These are phyloP conservation scores for Colletotrichum abscissum DNA, from an alignment of 2,329 filamentous ascomycete species.

Conservation along the genomic window DNA sequence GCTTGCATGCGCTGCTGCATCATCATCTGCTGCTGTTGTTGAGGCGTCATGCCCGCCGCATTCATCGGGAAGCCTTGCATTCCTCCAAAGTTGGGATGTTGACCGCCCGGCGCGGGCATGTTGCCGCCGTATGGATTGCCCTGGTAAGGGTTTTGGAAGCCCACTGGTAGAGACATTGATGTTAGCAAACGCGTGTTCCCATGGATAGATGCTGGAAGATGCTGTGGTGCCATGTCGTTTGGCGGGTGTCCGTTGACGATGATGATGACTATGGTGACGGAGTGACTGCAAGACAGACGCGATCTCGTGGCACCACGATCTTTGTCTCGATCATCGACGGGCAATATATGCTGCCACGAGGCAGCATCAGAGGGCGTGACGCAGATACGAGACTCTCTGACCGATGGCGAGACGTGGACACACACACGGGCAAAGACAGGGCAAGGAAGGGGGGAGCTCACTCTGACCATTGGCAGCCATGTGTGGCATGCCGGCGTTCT, in stretches of 20 bases:
- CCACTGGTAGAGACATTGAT: constrained; percentile 54
- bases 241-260: not conserved
- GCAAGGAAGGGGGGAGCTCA: constrained; percentile 54
- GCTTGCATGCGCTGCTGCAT: constrained; percentile 41
- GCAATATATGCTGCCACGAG: constrained; percentile 10
- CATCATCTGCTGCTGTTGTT: constrained; percentile 41
- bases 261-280: not conserved
- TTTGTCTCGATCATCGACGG: not conserved
- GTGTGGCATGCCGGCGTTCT: constrained; percentile 68
- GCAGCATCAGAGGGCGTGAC: constrained; percentile 12
- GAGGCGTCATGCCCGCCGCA: constrained; percentile 60
- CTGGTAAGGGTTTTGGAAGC: constrained; percentile 69
- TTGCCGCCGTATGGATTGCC: constrained; percentile 67
- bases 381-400: constrained; percentile 19
- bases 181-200: constrained; percentile 43
- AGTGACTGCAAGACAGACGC: not conserved
- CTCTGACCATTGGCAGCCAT: constrained; percentile 71
- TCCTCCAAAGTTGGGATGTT: constrained; percentile 63
- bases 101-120: constrained; percentile 60
- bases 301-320: not conserved
- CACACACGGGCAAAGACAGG: constrained; percentile 32
- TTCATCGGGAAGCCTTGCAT: constrained; percentile 67
- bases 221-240: constrained; percentile 1
- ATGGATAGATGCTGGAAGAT: constrained; percentile 33
- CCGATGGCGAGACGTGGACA: not conserved